A percentile compares a stretch with the other conserved stretches of the same genome.
Conservation (phyloP, 2,329 filamentous ascomycete genomes). For the Nannizziopsis barbatae region DNA sequence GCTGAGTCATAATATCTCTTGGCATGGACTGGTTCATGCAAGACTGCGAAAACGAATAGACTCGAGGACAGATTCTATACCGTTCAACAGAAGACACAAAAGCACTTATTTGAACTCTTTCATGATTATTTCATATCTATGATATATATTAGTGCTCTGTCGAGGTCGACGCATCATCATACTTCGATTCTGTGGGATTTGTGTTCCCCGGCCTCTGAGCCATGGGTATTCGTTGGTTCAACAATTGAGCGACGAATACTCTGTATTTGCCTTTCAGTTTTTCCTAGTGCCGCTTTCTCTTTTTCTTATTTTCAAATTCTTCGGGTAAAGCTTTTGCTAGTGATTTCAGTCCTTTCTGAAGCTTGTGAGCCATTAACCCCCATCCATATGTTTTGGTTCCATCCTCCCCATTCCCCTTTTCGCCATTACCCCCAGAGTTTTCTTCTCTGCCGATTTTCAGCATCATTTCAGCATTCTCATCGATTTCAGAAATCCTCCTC, state of each 20-base stretch:
- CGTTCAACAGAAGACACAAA: no score
- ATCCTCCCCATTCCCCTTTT: neutral
- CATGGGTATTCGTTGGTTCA: no score
- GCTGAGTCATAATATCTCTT: neutral
- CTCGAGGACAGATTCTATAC: no score
- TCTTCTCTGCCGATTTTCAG: conserved; percentile 15
- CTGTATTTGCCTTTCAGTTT: neutral
- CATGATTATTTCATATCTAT: no score
- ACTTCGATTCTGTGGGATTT: no score
- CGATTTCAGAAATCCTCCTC: conserved; percentile 9
- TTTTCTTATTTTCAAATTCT: neutral
- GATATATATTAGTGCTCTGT: no score
- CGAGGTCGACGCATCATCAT: no score
- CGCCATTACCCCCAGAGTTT: neutral
- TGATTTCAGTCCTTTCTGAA: conserved; percentile 14
- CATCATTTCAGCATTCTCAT: conserved; percentile 17
- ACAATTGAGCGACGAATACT: no score
- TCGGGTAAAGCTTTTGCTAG: conserved; percentile 13
- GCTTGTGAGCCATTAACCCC: conserved; percentile 14
- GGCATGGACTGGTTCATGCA: no score
- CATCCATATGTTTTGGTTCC: conserved; percentile 12
- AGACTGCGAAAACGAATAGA: no score
- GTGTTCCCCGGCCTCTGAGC: no score
- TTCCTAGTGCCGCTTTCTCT: neutral
- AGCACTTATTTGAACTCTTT: no score